Conservation (phyloP, 1,284 basidiomycete genomes). For the Ustilago sp. region DNA sequence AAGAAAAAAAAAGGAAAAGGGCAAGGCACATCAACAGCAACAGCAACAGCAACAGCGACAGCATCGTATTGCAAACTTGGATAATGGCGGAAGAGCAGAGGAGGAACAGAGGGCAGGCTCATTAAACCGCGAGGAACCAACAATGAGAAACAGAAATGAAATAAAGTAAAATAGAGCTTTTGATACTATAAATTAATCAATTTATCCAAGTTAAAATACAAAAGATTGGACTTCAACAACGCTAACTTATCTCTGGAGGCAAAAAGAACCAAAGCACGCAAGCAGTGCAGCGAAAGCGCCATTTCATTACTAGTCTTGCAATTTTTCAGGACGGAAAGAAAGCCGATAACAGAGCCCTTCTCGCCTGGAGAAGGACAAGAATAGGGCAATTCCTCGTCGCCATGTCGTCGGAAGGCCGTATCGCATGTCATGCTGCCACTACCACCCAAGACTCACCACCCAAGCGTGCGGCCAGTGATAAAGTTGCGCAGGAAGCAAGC, state of each 20-base stretch:
- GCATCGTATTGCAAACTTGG: not conserved
- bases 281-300: constrained; percentile 9
- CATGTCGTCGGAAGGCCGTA: constrained; percentile 4
- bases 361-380: not conserved
- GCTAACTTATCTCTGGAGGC: not conserved
- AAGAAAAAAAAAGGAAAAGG: not conserved
- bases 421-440: not conserved
- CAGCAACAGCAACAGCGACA: not conserved
- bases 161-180: not conserved
- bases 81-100: not conserved
- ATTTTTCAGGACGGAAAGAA: not conserved
- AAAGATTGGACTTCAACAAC: not conserved
- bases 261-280: constrained; percentile 1
- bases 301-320: not conserved
- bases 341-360: constrained; percentile 3
- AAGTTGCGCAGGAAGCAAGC: not conserved
- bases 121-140: not conserved
- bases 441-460: too few species aligned
- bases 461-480: not conserved
- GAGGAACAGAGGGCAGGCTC: not conserved
- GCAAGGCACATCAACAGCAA: not conserved
- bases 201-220: not conserved
- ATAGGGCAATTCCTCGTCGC: not conserved
- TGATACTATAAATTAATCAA: too few species aligned
- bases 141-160: not conserved